These are phyloP conservation scores for Tricholoma matsutake DNA, from an alignment of 768 basidiomycete genomes.

Conservation along the genomic window DNA sequence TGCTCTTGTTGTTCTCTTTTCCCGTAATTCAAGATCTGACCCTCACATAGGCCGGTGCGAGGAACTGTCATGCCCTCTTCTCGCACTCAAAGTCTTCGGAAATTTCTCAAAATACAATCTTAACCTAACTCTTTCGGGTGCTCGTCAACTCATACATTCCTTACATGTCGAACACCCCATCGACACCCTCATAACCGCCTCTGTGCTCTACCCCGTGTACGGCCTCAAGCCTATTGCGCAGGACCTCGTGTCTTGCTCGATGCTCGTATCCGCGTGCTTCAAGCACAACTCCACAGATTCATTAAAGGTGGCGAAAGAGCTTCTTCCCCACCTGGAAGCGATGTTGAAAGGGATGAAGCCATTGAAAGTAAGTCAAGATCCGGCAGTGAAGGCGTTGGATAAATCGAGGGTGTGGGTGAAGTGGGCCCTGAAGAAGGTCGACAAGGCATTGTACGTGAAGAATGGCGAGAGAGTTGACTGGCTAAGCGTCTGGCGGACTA, in stretches of 20 bases:
- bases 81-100: conserved; percentile 60
- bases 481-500: conserved; percentile 26
- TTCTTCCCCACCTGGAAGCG: conserved; percentile 40
- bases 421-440: conserved; percentile 29
- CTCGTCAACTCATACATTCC: conserved; percentile 55
- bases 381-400: conserved; percentile 9
- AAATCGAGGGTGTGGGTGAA: conserved; percentile 26
- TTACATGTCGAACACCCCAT: conserved; percentile 47
- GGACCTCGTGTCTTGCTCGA: conserved; percentile 56
- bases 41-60: conserved; percentile 52
- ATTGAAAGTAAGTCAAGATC: background rate
- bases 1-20: background rate
- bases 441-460: conserved; percentile 19
- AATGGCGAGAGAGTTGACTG: conserved; percentile 29
- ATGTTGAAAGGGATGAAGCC: conserved; percentile 20
- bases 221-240: conserved; percentile 47
- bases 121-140: conserved; percentile 47
- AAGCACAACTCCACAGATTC: conserved; percentile 41
- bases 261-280: conserved; percentile 56
- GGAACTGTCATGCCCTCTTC: conserved; percentile 49
- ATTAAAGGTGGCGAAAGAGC: conserved; percentile 34
- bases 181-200: conserved; percentile 44
- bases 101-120: conserved; percentile 62
- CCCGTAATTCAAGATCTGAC: background rate
- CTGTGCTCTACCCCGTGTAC: conserved; percentile 54